Conservation (phyloP, 2,329 filamentous ascomycete genomes). For the Botrytis byssoidea region DNA sequence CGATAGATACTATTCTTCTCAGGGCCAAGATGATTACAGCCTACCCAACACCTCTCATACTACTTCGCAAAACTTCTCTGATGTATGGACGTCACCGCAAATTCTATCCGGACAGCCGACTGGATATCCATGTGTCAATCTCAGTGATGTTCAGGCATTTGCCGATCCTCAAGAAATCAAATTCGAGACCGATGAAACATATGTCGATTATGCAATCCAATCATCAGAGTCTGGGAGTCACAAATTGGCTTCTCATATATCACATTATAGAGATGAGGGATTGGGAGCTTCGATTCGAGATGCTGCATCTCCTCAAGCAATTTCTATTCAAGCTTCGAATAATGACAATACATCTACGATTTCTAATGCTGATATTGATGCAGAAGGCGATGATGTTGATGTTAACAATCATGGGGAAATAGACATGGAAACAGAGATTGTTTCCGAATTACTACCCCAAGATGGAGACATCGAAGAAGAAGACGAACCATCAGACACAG, state of each 20-base stretch:
- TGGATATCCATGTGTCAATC: conserved; percentile 29
- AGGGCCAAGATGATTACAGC: conserved; percentile 23
- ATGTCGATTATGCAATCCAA: conserved; percentile 19
- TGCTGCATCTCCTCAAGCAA: conserved; percentile 24
- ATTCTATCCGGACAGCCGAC: conserved; percentile 2
- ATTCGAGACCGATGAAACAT: conserved; percentile 29
- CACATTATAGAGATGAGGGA: conserved; percentile 29
- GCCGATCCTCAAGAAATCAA: conserved; percentile 30
- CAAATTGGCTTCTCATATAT: not conserved
- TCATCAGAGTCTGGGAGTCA: not conserved
- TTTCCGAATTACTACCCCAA: not conserved
- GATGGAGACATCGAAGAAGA: conserved; percentile 22
- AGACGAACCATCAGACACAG: conserved; percentile 29
- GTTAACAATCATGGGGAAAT: not conserved
- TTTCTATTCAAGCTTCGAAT: conserved; percentile 8
- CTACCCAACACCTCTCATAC: conserved; percentile 12
- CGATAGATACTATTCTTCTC: conserved; percentile 27
- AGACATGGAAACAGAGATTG: conserved; percentile 1
- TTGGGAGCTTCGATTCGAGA: conserved; percentile 33
- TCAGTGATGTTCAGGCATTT: conserved; percentile 35
- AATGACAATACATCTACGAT: conserved; percentile 23
- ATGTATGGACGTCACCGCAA: conserved; percentile 9
- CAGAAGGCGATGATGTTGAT: conserved; percentile 25
- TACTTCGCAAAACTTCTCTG: conserved; percentile 23
- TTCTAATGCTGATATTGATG: conserved; percentile 27